Base-by-base conservation (phyloP, 371 early-diverging fungal species). In the Lichtheimia hyalospora region DNA sequence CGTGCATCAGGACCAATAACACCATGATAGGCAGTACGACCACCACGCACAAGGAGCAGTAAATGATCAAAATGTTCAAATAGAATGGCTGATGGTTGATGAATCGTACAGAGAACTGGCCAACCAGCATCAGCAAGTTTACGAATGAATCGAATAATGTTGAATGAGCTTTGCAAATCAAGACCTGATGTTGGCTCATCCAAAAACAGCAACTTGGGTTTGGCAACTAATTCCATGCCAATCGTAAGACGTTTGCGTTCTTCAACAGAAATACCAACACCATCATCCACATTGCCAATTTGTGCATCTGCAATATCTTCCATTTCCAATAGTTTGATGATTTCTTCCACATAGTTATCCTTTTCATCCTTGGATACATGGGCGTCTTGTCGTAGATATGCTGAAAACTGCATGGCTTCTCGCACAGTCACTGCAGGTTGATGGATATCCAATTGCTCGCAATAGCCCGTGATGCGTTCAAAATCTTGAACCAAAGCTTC, bases 161-260 rank as follows among this genome's bases (percentile, higher is more conserved):
- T 87, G 68, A 80, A 81, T 20, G 88, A 85, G 20, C 87, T 87
- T 61, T 82, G 81, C 3, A 82, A 77, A 61, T 84, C 89, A 25
- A 84, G 72, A 58, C 92, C 82, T 39, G 86, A 85, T n/a, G 92
- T 92, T 16, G 92, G 92, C 67, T 94, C 94, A 69, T 94, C 94
- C 55, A 94, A 72, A 72, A 91, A 90, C 51, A 92, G 73, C 20
- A 91, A 74, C 42, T 79, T 70, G 15, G 91, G 90, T 65, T 82
- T 84, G 25, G 88, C 85, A 2, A 92, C 85, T 14, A 92, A 76
- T 69, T 91, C 91, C 62, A 73, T 67, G 18, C 82, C 90, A 24
- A 89, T 89, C 20, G 82, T 80, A 21, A 87, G 75, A 25, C 89
- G 83, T 60, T 85, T 83, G 59, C 83, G 79, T 69, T 88, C 87